Evolutionary conservation across 805 yeast genomes (phyloP).

Genomic region (Lachancea waltii): DNA sequence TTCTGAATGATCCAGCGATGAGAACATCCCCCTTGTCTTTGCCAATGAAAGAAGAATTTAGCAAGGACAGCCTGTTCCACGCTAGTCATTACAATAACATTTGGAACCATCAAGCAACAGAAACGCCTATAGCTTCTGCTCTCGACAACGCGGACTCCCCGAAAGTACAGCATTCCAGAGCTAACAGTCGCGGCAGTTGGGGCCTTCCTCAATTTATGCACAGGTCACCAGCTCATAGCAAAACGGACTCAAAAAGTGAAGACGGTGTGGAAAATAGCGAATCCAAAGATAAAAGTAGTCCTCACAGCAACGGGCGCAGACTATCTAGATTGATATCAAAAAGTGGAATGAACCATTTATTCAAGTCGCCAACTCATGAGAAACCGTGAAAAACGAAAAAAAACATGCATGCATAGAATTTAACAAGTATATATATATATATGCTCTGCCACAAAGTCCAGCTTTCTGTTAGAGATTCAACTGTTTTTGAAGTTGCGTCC

Average conservation of each 20-base stretch:
- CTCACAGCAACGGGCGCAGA: constrained; percentile 18
- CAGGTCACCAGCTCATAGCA: constrained; percentile 3
- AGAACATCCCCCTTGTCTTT: constrained; percentile 5
- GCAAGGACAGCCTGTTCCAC: constrained; percentile 11
- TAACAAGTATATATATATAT: neutral
- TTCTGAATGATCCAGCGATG: constrained; percentile 5
- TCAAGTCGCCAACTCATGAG: constrained; percentile 25
- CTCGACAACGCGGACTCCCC: constrained; percentile 4
- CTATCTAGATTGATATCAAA: constrained; percentile 25
- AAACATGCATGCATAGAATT: too few relatives aligned
- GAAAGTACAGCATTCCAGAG: constrained; percentile 5
- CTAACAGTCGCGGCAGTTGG: constrained; percentile 9
- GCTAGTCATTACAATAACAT: constrained; percentile 25
- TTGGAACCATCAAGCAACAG: constrained; percentile 17
- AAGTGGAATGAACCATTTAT: constrained; percentile 24
- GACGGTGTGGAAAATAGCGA: neutral
- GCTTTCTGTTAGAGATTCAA: constrained; percentile 11
- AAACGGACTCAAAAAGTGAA: neutral
- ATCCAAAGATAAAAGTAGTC: constrained; percentile 6
- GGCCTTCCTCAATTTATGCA: constrained; percentile 9
- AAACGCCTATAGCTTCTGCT: constrained; percentile 1
- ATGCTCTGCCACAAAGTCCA: neutral
- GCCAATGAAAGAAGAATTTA: constrained; percentile 5
- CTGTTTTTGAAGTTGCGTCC: constrained; percentile 36
- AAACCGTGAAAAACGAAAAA: too few relatives aligned